A percentile compares a stretch with the other conserved stretches of the same genome.
These are phyloP conservation scores for Moesziomyces parantarcticus DNA, from an alignment of 1,284 basidiomycete genomes.

Conservation along the genomic window DNA sequence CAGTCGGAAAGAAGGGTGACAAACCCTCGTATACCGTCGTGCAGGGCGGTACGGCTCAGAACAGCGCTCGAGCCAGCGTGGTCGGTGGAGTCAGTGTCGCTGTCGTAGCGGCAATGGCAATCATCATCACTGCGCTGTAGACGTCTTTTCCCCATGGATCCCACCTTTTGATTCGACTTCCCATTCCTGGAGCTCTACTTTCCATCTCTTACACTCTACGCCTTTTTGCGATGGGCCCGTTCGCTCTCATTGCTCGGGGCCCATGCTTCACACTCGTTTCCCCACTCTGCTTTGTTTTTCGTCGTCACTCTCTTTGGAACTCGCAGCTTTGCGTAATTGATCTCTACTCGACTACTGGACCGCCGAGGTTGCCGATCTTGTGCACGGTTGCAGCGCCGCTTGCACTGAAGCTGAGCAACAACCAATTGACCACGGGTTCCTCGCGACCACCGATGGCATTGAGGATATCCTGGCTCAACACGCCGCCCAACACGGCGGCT, in stretches of 20 bases:
- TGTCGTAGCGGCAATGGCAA: constrained; percentile 4
- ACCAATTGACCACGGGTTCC: constrained; percentile 89
- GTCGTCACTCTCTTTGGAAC: neutral
- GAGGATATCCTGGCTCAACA: constrained; percentile 92
- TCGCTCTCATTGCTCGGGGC: too few species aligned
- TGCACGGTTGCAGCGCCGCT: constrained; percentile 15
- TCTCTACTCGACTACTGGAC: neutral
- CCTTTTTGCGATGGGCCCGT: too few species aligned
- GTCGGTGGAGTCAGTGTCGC: constrained; percentile 15
- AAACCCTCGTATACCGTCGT: constrained; percentile 55
- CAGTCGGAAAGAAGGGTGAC: constrained; percentile 49
- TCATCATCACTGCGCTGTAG: neutral
- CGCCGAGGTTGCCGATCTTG: constrained; percentile 12
- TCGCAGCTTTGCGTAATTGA: neutral
- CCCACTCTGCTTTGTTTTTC: neutral
- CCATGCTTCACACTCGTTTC: too few species aligned
- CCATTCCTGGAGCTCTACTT: neutral
- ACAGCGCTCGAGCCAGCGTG: constrained; percentile 8
- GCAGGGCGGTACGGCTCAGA: constrained; percentile 51
- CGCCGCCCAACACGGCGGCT: constrained; percentile 85
- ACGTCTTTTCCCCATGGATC: too few species aligned
- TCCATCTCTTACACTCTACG: too few species aligned
- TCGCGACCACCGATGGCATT: constrained; percentile 90
- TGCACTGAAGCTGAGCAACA: constrained; percentile 80
- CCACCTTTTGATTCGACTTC: neutral